Conservation (phyloP, 805 yeast species). For the Teunomyces lycoperdinae region DNA sequence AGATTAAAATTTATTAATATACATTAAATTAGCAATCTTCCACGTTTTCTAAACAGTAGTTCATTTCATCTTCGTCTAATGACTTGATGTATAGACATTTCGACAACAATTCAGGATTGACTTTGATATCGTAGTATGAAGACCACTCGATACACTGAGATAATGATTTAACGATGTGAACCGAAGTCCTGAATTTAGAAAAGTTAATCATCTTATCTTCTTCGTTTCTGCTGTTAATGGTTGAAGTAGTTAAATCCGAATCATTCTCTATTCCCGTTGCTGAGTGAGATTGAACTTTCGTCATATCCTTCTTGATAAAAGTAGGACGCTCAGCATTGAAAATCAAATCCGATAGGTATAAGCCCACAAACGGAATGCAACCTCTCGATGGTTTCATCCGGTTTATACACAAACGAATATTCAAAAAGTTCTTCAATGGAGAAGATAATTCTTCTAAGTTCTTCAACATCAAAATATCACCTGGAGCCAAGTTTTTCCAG, state of each 20-base stretch:
- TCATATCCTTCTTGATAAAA: conserved; percentile 24
- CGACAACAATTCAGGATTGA: conserved; percentile 65
- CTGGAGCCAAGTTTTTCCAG: conserved; percentile 71
- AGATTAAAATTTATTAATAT: neutral
- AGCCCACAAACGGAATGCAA: conserved; percentile 85
- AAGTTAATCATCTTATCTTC: conserved; percentile 61
- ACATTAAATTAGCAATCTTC: conserved; percentile 5
- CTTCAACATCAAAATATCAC: conserved; percentile 66
- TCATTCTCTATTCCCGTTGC: conserved; percentile 1
- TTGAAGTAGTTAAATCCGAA: conserved; percentile 9
- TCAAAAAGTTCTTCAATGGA: conserved; percentile 69
- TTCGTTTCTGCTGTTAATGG: conserved; percentile 10
- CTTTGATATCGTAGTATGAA: conserved; percentile 53
- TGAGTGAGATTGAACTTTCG: neutral
- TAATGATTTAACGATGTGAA: conserved; percentile 72
- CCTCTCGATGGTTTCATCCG: conserved; percentile 65
- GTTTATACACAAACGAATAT: conserved; percentile 61
- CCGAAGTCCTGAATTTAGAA: conserved; percentile 71
- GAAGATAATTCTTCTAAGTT: conserved; percentile 69
- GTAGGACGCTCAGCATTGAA: conserved; percentile 67
- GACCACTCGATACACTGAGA: conserved; percentile 87
- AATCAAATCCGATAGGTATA: conserved; percentile 78
- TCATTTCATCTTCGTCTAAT: conserved; percentile 71
- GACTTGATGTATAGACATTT: conserved; percentile 81
- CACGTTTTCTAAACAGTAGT: conserved; percentile 23